phyloP scores from a whole-genome alignment of 2,329 filamentous ascomycete species.

The Penicillium sclerotigenum region DNA sequence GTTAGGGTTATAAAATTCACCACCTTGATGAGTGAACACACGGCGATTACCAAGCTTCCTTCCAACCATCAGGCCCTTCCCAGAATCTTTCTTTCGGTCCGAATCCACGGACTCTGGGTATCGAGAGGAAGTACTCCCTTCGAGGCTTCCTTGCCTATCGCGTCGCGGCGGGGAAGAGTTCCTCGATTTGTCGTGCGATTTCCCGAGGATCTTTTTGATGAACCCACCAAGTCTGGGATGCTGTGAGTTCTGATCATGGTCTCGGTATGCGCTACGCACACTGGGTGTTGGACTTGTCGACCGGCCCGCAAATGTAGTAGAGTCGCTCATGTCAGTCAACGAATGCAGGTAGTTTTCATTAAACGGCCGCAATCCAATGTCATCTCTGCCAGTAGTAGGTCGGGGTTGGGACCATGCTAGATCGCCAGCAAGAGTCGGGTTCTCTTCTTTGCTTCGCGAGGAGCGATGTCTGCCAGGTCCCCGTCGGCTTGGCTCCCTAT shows the following conservation, averaged over 20 bases:
- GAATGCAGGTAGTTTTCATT: slow-evolving; percentile 49
- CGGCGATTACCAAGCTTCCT: slow-evolving; percentile 37
- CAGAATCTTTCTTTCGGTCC: slow-evolving; percentile 39
- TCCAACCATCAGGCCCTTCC: slow-evolving; percentile 33
- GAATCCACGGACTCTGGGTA: slow-evolving; percentile 32
- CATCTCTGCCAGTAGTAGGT: slow-evolving; percentile 73
- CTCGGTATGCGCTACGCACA: slow-evolving; percentile 59
- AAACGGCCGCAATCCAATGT: slow-evolving; percentile 52
- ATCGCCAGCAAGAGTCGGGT: slow-evolving; percentile 37
- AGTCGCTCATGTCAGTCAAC: slow-evolving; percentile 51
- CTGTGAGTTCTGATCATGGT: slow-evolving; percentile 41
- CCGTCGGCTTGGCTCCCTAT: slow-evolving; percentile 55
- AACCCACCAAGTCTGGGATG: slow-evolving; percentile 5
- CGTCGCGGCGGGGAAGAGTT: slow-evolving; percentile 34
- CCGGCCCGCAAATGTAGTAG: slow-evolving; percentile 54
- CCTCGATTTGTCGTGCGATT: slow-evolving; percentile 29
- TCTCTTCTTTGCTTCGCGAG: slow-evolving; percentile 59
- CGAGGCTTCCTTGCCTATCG: slow-evolving; percentile 37
- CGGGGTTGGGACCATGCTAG: slow-evolving; percentile 56
- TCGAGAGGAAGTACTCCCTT: slow-evolving; percentile 25
- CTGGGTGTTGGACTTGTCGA: slow-evolving; percentile 82
- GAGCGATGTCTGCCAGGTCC: slow-evolving; percentile 45
- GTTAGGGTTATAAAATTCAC: slow-evolving; percentile 22
- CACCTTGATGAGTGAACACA: slow-evolving; percentile 27
- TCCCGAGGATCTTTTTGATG: slow-evolving; percentile 12